Evolutionary conservation across 2,329 filamentous ascomycete genomes (phyloP), one percentile per base, ranked within the genome.

Genomic region (Fusarium brevicatenulatum): DNA sequence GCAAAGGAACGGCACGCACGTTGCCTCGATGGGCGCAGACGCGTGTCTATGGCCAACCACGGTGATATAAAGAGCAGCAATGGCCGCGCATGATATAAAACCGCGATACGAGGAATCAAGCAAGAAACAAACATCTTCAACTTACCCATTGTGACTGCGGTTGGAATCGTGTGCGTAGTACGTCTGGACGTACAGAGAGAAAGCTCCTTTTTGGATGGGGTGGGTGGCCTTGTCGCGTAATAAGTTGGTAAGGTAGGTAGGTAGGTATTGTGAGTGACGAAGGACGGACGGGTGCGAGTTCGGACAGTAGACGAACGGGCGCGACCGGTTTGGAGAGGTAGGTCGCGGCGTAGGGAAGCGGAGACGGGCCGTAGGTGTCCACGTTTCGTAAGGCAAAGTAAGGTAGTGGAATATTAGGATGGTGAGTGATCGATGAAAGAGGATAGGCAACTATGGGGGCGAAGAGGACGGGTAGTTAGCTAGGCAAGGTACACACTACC

Each of bases 71-170:
- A 34, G 37, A 64, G 34, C 53, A 71, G 32, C 58, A 40, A 65
- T 47, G n/a, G 39, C 65, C 32, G 47, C 25, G 34, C 55, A 58
- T 43, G 56, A 52, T 42, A 39, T 32, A 47, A 34, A 50, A 40
- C 23, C 43, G 46, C 56, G 54, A 63, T 32, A 42, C 42, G 44
- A 64, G 40, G 40, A 40, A 66, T 43, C 65, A 72, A 74, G 73
- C 75, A 73, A 72, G 70, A 68, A 73, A 75, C 60, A 69, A 73
- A 75, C 58, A 66, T 70, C 60, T 68, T 71, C 69, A 70, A 78
- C 76, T 65, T 78, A 78, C 76, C 76, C 76, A 78, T 78, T 72
- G 72, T 74, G 76, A 74, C 66, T 72, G 60, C 56, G 63, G 54
- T 74, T 46, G 68, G 56, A 42, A 70, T 70, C 69, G 64, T 57